Evolutionary conservation across 2,329 filamentous ascomycete species (phyloP).

Genomic region (Fusarium camptoceras): DNA sequence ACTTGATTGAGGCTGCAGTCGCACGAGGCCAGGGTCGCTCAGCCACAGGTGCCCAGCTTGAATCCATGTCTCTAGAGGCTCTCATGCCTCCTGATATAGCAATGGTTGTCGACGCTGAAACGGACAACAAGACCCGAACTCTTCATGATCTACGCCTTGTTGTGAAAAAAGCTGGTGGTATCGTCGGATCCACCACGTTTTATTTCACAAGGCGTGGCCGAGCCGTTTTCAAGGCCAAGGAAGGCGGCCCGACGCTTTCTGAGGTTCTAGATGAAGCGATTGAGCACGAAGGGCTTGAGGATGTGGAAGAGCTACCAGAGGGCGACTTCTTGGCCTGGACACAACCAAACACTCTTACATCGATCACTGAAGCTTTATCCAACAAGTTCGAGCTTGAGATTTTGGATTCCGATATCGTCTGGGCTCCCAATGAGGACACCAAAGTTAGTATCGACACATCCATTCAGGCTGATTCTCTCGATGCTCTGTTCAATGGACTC

Average conservation of each 20-base stretch:
- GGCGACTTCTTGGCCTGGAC: constrained; percentile 73
- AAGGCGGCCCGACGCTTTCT: constrained; percentile 68
- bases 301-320: constrained; percentile 75
- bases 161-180: constrained; percentile 78
- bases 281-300: constrained; percentile 80
- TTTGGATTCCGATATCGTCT: constrained; percentile 82
- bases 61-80: constrained; percentile 81
- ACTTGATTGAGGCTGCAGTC: constrained; percentile 85
- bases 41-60: constrained; percentile 78
- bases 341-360: constrained; percentile 50
- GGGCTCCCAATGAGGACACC: constrained; percentile 85
- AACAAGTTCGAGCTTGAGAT: constrained; percentile 74
- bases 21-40: constrained; percentile 90
- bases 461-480: constrained; percentile 67
- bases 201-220: constrained; percentile 86
- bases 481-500: constrained; percentile 68
- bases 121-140: constrained; percentile 80
- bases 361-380: constrained; percentile 62
- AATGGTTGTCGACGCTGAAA: constrained; percentile 85
- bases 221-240: constrained; percentile 72
- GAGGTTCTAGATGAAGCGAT: constrained; percentile 84
- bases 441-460: constrained; percentile 71
- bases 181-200: constrained; percentile 79
- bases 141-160: constrained; percentile 78
- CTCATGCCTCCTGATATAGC: constrained; percentile 82